Base-by-base conservation (phyloP, 257 asterid species). In the Ilex asprella region DNA sequence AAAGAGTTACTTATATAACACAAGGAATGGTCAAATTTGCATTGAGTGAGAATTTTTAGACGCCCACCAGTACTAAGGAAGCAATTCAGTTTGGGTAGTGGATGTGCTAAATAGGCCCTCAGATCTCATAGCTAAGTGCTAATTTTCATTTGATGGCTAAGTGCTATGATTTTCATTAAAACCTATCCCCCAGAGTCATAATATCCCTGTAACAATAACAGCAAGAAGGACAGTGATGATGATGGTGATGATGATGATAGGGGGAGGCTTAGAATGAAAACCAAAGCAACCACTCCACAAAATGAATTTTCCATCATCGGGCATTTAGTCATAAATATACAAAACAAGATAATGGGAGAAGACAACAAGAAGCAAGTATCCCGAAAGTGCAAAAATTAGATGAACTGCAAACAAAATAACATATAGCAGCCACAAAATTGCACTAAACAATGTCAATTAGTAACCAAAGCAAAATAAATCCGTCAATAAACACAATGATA, bases 291-390 rank as follows among this genome's bases (percentile, higher is more conserved):
- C 73, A 16, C 14, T 21, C 10, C 16, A 58, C 27, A 21, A 2
- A 11, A 15, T 60, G 5, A 16, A 43, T 7, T 46, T 52, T 12
- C 27, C 62, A 31, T 68, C 58, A 61, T 10, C 31, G 67, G 67
- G 58, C 58, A 61, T n/a, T 46, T 31, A n/a, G 5, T 31, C 8
- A 63, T 16, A 21, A 21, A 64, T 53, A 13, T 39, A 21, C 39
- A 55, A 30, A 63, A 8, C 10, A 53, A 14, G 29, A 7, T 31
- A 39, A 56, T n/a, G 43, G 88, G 84, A 74, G 39, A 56, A 79
- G 62, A 81, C 88, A 35, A 35, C 7, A 35, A 35, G 41, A 35
- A 3, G 41, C 41, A 35, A 8, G 8, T 35, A 4, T 35, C 41
- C 41, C 8, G 2, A 35, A 35, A 35, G 41, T 35, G 41, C 41